These are phyloP conservation scores for Saturnispora sekii DNA, from an alignment of 805 yeast species.

Conservation along the genomic window DNA sequence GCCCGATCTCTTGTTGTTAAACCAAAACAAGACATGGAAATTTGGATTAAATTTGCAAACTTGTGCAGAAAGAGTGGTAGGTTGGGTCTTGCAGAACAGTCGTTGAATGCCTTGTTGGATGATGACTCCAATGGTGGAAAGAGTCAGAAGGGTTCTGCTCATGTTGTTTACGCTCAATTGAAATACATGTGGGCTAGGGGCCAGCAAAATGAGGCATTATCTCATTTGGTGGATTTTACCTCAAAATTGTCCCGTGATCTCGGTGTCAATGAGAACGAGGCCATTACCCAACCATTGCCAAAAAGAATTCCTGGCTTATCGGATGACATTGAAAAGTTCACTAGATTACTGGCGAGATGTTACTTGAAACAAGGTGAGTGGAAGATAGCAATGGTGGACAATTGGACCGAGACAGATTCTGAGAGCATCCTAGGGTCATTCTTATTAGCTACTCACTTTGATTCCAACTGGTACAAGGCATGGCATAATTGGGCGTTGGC, in stretches of 20 bases:
- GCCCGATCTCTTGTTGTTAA: conserved; percentile 87
- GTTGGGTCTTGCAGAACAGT: conserved; percentile 83
- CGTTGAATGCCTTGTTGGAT: conserved; percentile 70
- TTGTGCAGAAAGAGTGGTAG: conserved; percentile 91
- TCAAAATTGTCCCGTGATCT: conserved; percentile 82
- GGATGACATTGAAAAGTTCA: conserved; percentile 71
- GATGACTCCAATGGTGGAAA: conserved; percentile 37
- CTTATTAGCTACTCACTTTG: conserved; percentile 89
- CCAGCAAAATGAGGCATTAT: conserved; percentile 74
- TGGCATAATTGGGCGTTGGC: conserved; percentile 99
- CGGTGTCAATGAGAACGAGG: conserved; percentile 77
- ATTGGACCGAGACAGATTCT: conserved; percentile 66
- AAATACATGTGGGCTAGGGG: conserved; percentile 97
- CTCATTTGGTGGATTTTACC: conserved; percentile 81
- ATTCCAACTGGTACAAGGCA: conserved; percentile 90
- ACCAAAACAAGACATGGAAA: conserved; percentile 94
- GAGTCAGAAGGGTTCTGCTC: conserved; percentile 80
- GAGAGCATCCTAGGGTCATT: conserved; percentile 88
- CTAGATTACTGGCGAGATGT: conserved; percentile 82
- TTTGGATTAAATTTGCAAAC: conserved; percentile 98
- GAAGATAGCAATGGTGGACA: conserved; percentile 74
- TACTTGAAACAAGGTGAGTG: conserved; percentile 97
- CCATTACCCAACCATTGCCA: conserved; percentile 79
- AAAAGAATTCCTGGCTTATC: conserved; percentile 61
- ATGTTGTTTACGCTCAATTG: conserved; percentile 92